A percentile compares a stretch with the other conserved stretches of the same genome.
phyloP scores from a whole-genome alignment of 2,329 filamentous ascomycete species.

The Clarireedia hainanense region DNA sequence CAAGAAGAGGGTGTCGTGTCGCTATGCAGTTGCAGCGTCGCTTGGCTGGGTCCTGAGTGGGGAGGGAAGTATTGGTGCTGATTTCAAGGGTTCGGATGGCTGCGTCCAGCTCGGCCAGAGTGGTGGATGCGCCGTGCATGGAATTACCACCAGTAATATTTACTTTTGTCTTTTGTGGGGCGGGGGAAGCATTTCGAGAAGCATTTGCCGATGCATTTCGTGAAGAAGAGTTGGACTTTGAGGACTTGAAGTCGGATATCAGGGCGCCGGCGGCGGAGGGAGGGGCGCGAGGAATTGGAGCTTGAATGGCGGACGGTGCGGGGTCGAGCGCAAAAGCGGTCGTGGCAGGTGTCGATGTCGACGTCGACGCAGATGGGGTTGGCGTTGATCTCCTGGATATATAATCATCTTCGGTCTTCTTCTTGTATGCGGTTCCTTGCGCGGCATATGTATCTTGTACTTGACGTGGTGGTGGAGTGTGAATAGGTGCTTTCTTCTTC shows the following conservation, averaged over 20 bases:
- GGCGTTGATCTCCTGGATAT: conserved; percentile 42
- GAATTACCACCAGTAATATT: conserved; percentile 68
- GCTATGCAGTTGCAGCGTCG: conserved; percentile 84
- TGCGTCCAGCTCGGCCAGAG: conserved; percentile 63
- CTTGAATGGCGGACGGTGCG: conserved; percentile 44
- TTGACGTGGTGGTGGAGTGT: conserved; percentile 55
- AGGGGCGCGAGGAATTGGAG: conserved; percentile 31
- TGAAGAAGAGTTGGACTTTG: conserved; percentile 40
- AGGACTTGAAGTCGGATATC: conserved; percentile 66
- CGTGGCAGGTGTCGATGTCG: conserved; percentile 16
- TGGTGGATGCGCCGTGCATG: conserved; percentile 74
- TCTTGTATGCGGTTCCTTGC: conserved; percentile 62
- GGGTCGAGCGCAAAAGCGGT: conserved; percentile 34
- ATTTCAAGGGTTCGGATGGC: conserved; percentile 86
- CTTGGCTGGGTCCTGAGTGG: conserved; percentile 40
- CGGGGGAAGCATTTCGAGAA: conserved; percentile 21
- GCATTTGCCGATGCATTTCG: conserved; percentile 44
- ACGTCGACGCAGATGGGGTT: conserved; percentile 31
- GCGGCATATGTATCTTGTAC: conserved; percentile 54
- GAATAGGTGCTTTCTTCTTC: conserved; percentile 54
- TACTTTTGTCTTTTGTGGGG: conserved; percentile 48
- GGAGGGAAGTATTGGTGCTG: conserved; percentile 75
- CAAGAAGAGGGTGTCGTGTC: conserved; percentile 75
- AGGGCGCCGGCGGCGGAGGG: conserved; percentile 66
- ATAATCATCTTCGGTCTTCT: conserved; percentile 67